Evolutionary conservation across 352 stramenopile species (phyloP), one percentile per base, ranked within the genome.

Genomic region (Phytophthora aleatoria): DNA sequence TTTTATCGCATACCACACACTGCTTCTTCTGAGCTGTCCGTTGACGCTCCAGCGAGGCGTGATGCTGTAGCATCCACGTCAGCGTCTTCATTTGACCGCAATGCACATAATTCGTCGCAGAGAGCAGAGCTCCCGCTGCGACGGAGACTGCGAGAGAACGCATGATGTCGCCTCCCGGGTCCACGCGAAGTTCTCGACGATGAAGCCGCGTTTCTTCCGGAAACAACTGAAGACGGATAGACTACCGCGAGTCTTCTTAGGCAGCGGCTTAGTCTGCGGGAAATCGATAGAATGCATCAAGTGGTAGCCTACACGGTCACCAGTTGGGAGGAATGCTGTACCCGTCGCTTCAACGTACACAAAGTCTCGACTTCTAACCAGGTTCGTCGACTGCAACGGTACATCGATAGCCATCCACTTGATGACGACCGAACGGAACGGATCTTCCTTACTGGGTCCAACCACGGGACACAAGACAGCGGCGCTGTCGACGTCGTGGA

Each of bases 71-170:
- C 39, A 74, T 64, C 77, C 79, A 89, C 35, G 74, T 59, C 13
- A 87, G 55, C 55, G 85, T 89, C 56, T 82, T 81, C 75, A 84
- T 83, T 36, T 83, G 75, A 5, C 69, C 73, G 39, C 75, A 89
- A 36, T 82, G 57, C 11, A 83, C 69, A 52, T 74, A 72, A 24
- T 67, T 62, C 8, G 61, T 71, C 3, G 61, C 50, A 8, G 71
- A 71, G 5, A 84, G 42, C 28, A 88, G 45, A 7, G 48, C 44
- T 2, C 77, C 59, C 6, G 65, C 57, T 5, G 58, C 66, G 2
- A 77, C 67, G 9, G 54, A 67, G 11, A 74, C 41, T 3, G 69
- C 61, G 1, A 77, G 56, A 4, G 65, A 51, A 3, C 71, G 71
- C 30, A 76, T 61, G 33, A 87, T 48, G 2, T 71, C 61, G n/a